Base-by-base conservation (phyloP, 208 protist genomes). In the Crithidia bombi region DNA sequence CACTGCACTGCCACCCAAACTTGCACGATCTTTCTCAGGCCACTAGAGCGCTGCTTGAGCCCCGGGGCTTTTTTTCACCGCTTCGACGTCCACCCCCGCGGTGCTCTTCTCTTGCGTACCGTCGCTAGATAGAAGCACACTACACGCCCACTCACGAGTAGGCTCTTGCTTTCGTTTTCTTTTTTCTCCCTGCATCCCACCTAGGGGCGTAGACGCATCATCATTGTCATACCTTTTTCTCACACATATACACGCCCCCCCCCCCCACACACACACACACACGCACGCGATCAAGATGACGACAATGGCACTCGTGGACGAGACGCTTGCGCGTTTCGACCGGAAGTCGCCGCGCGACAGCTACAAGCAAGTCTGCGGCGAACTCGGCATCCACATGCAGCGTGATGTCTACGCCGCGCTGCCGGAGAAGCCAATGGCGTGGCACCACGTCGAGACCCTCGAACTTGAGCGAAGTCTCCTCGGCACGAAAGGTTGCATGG, bases 281-380 rank as follows among this genome's bases (percentile, higher is more conserved):
- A 12, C 10, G 1, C 9, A 50, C 17, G 25, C 17, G 49, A 47
- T 7, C 19, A 43, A 54, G 15, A 94, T 94, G 89, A 94, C 89
- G 12, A 94, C 84, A 0, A 82, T 84, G 69, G 83, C 83, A n/a
- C 81, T 63, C 21, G 82, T 92, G 19, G 86, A 94, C 50, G 83
- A 82, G 59, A 80, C 67, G 58, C 76, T 94, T 33, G 78, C 76
- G 73, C 82, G 81, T 38, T 94, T 94, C 74, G 75, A 90, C 46
- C 73, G 89, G 25, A 91, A 90, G 75, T 91, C 86, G 3, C 89
- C 89, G 3, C 86, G 85, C 32, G 83, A 91, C 51, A 79, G 76
- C 66, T 94, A 94, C 77, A 82, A 80, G 39, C 82, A 94, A 64
- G 66, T 90, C 32, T 94, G 89, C 66, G 83, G 86, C 44, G 89